Evolutionary conservation across 495 filamentous ascomycete genomes (phyloP).

Genomic region (Zalerion maritima): DNA sequence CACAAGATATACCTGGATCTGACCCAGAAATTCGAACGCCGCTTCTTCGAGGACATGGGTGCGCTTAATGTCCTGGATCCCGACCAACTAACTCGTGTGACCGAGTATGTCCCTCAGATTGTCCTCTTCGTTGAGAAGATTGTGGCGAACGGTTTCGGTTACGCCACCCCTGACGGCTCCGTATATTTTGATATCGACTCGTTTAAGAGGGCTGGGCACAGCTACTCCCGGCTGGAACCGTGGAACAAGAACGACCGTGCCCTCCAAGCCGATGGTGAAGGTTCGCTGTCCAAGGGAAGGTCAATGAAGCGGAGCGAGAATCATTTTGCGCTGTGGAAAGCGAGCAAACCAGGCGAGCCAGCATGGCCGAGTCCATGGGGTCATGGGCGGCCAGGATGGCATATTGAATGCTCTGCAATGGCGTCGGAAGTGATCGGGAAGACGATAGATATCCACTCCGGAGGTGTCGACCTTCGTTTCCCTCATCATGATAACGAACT

Average conservation of each 20-base stretch:
- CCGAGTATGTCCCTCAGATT: slow-evolving; percentile 58
- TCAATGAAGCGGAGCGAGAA: slow-evolving; percentile 33
- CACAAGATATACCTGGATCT: slow-evolving; percentile 51
- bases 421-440: slow-evolving; percentile 55
- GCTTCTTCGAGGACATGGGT: slow-evolving; percentile 57
- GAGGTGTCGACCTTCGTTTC: slow-evolving; percentile 64
- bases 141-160: slow-evolving; percentile 50
- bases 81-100: slow-evolving; percentile 53
- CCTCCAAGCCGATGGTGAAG: slow-evolving; percentile 63
- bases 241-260: slow-evolving; percentile 59
- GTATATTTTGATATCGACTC: slow-evolving; percentile 67
- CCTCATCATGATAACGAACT: slow-evolving; percentile 75
- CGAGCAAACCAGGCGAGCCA: slow-evolving; percentile 63
- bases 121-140: slow-evolving; percentile 41
- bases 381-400: slow-evolving; percentile 62
- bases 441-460: slow-evolving; percentile 64
- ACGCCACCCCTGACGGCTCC: slow-evolving; percentile 47
- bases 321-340: slow-evolving; percentile 73
- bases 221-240: slow-evolving; percentile 60
- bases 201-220: slow-evolving; percentile 53
- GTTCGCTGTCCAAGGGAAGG: slow-evolving; percentile 34
- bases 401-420: slow-evolving; percentile 82
- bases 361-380: slow-evolving; percentile 63
- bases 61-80: slow-evolving; percentile 57
- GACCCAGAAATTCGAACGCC: slow-evolving; percentile 50